These are phyloP conservation scores for Hygrocybe coccinea DNA, from an alignment of 768 basidiomycete species.

Conservation along the genomic window DNA sequence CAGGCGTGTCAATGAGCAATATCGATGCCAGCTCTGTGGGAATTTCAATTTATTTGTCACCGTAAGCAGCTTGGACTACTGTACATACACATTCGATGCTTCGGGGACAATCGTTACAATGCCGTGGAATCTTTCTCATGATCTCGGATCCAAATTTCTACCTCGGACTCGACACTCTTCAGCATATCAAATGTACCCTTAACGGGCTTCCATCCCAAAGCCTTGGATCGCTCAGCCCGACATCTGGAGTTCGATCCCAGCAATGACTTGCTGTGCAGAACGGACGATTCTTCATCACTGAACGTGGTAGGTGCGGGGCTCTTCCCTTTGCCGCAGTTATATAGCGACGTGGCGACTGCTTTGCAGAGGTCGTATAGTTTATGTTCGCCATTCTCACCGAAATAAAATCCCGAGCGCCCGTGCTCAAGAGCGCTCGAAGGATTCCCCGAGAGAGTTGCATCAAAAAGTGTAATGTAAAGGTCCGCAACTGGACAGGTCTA, in stretches of 20 bases:
- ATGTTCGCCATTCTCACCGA: slow-evolving; percentile 49
- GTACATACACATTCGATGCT: too few species aligned
- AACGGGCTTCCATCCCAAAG: slow-evolving; percentile 51
- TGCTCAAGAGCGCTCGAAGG: slow-evolving; percentile 27
- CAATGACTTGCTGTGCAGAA: neutral
- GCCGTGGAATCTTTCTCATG: too few species aligned
- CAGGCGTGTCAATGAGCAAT: too few species aligned
- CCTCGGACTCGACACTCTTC: slow-evolving; percentile 43
- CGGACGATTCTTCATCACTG: slow-evolving; percentile 34
- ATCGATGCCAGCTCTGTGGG: too few species aligned
- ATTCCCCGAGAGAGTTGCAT: slow-evolving; percentile 29
- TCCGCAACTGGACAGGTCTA: slow-evolving; percentile 31
- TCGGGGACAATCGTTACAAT: too few species aligned
- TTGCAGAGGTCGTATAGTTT: slow-evolving; percentile 38
- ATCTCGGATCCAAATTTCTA: slow-evolving; percentile 20
- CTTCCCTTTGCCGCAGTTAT: slow-evolving; percentile 34
- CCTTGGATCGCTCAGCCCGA: slow-evolving; percentile 37
- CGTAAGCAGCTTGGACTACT: too few species aligned
- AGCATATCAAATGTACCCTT: slow-evolving; percentile 48
- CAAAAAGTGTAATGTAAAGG: slow-evolving; percentile 43
- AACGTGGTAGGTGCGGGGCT: slow-evolving; percentile 43
- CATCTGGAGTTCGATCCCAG: slow-evolving; percentile 43
- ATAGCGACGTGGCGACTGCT: slow-evolving; percentile 36
- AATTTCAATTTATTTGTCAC: too few species aligned
- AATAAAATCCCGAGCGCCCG: slow-evolving; percentile 51